A percentile compares a stretch with the other conserved stretches of the same genome.
Conservation (phyloP, 371 early-diverging fungal genomes). For the Chytridium lagenaria region DNA sequence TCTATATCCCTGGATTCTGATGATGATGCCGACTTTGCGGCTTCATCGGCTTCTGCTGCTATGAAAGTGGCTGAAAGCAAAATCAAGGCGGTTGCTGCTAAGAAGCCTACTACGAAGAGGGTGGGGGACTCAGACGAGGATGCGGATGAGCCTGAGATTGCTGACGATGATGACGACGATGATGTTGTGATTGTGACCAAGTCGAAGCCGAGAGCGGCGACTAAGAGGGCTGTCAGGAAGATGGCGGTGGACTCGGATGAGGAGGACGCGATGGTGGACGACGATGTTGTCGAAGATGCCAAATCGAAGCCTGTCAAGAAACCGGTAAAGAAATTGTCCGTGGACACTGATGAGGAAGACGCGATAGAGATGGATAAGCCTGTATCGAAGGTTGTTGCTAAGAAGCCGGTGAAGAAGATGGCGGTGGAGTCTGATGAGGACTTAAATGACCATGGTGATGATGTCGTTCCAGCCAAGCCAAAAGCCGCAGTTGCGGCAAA, state of each 20-base stretch:
- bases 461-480: no score
- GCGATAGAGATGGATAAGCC: no score
- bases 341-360: slow-evolving; percentile 1
- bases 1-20: not conserved
- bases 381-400: no score
- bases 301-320: not conserved
- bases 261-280: not conserved
- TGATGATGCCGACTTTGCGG: not conserved
- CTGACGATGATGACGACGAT: not conserved
- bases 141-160: not conserved
- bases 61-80: not conserved
- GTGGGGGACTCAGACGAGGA: not conserved
- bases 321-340: not conserved
- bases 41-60: not conserved
- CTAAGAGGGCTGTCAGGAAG: slow-evolving; percentile 1
- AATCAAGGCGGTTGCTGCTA: not conserved
- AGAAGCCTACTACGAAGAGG: not conserved
- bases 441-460: no score
- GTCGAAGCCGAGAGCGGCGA: no score
- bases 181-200: no score
- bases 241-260: slow-evolving; percentile 9
- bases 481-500: no score
- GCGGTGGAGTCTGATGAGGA: no score
- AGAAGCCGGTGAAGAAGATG: no score
- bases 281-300: not conserved